Percentiles rank a stretch among this genome's conserved stretches.
Evolutionary conservation across 2,329 filamentous ascomycete genomes (phyloP).

Genomic region (Aspergillus persii): DNA sequence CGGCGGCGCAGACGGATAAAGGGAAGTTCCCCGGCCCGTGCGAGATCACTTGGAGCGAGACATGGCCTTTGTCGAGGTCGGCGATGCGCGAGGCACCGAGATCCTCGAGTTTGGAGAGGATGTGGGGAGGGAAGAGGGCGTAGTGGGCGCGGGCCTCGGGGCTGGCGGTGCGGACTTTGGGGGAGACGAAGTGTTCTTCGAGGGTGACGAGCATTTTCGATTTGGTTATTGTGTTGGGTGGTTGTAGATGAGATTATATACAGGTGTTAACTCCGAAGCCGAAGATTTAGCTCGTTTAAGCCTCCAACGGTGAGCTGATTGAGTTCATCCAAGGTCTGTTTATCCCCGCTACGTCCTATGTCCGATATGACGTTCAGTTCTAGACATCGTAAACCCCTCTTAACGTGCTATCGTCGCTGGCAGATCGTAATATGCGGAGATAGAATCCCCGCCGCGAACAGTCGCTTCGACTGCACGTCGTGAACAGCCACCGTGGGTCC

Average conservation of each 20-base stretch:
- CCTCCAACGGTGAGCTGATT: no score
- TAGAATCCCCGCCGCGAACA: background rate
- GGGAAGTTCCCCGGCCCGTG: slow-evolving; percentile 16
- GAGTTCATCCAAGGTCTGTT: no score
- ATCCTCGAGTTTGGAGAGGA: slow-evolving; percentile 11
- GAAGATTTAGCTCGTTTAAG: no score
- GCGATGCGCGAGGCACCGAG: slow-evolving; percentile 9
- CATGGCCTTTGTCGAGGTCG: slow-evolving; percentile 7
- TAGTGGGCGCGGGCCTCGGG: slow-evolving; percentile 10
- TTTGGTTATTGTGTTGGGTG: no score
- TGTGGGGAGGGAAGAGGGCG: slow-evolving; percentile 11
- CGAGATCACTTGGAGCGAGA: slow-evolving; percentile 11
- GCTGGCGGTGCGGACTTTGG: slow-evolving; percentile 10
- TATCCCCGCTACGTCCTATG: no score
- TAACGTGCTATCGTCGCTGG: background rate
- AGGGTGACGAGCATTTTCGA: slow-evolving; percentile 16
- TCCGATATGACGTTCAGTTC: no score
- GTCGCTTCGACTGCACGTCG: background rate
- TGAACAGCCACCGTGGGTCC: background rate
- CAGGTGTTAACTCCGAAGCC: no score
- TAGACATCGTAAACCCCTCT: no score
- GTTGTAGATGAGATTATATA: no score
- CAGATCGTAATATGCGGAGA: background rate
- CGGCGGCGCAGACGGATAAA: slow-evolving; percentile 9
- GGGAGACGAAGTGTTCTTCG: slow-evolving; percentile 19